A percentile compares a stretch with the other conserved stretches of the same genome.
Evolutionary conservation across 2,329 filamentous ascomycete genomes (phyloP).

Genomic region (Neobulgaria alba): DNA sequence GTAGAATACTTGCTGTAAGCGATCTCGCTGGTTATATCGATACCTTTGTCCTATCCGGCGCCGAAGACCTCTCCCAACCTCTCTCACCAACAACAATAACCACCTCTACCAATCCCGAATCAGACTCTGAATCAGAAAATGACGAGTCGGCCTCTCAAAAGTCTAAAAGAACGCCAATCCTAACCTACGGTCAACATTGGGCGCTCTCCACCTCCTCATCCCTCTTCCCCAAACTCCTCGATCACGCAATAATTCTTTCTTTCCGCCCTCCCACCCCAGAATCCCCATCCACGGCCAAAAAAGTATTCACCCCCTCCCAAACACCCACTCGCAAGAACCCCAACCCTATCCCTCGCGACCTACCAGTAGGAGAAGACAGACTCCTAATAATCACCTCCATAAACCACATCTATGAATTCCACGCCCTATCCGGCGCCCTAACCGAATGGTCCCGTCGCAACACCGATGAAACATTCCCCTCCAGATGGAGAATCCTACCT

Average conservation of each 20-base stretch:
- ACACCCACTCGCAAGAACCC: constrained; percentile 23
- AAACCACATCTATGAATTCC: constrained; percentile 68
- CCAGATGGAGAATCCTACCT: constrained; percentile 62
- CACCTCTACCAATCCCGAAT: constrained; percentile 24
- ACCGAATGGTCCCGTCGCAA: constrained; percentile 84
- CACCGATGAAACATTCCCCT: constrained; percentile 63
- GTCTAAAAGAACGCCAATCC: constrained; percentile 34
- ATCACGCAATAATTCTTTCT: constrained; percentile 57
- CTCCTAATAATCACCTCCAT: constrained; percentile 54
- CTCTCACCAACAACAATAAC: constrained; percentile 30
- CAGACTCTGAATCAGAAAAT: constrained; percentile 36
- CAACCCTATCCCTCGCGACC: constrained; percentile 36
- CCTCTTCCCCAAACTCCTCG: constrained; percentile 59
- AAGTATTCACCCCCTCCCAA: constrained; percentile 9
- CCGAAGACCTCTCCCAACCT: constrained; percentile 40
- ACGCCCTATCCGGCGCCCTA: constrained; percentile 66
- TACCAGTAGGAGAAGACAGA: constrained; percentile 43
- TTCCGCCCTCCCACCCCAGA: constrained; percentile 42
- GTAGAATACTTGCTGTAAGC: constrained; percentile 66
- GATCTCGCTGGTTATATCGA: constrained; percentile 83
- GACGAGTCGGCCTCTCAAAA: constrained; percentile 36
- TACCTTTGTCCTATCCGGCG: constrained; percentile 66
- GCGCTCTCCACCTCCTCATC: constrained; percentile 60
- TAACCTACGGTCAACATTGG: constrained; percentile 61
- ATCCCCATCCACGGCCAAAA: constrained; percentile 8